A percentile compares a stretch with the other conserved stretches of the same genome.
phyloP scores from a whole-genome alignment of 192 early-diverging fungal species.

The Coemansia brasiliensis region DNA sequence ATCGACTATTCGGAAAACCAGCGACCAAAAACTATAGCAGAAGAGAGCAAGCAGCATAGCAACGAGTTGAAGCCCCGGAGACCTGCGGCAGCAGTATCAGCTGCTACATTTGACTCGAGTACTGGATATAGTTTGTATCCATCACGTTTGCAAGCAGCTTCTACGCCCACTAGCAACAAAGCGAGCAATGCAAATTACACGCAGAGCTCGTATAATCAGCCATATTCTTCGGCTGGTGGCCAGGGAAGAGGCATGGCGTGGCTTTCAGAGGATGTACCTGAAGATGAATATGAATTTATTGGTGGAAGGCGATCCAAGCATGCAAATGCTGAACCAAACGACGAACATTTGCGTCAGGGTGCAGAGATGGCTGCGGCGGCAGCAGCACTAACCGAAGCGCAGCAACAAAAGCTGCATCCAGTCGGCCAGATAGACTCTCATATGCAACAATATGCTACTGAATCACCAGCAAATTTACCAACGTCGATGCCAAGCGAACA shows the following conservation, averaged over 20 bases:
- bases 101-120: not conserved
- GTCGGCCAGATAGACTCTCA: constrained; percentile 16
- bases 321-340: constrained; percentile 15
- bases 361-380: constrained; percentile 4
- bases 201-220: not conserved
- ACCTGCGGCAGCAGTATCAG: not conserved
- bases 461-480: too few species aligned
- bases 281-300: constrained; percentile 32
- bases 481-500: constrained; percentile 2
- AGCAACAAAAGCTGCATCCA: constrained; percentile 35
- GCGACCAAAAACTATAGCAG: not conserved
- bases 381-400: constrained; percentile 23
- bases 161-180: not conserved
- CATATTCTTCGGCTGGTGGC: not conserved
- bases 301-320: constrained; percentile 8
- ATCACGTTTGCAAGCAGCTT: not conserved
- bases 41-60: not conserved
- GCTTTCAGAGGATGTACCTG: constrained; percentile 44
- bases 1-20: not conserved
- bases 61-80: not conserved
- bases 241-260: constrained; percentile 17
- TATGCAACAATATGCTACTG: too few species aligned
- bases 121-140: constrained; percentile 2
- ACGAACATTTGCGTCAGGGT: constrained; percentile 2
- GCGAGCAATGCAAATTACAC: not conserved